A percentile compares a stretch with the other conserved stretches of the same genome.
phyloP scores from a whole-genome alignment of 176 grass and related monocot species.

The Stipa capillata region DNA sequence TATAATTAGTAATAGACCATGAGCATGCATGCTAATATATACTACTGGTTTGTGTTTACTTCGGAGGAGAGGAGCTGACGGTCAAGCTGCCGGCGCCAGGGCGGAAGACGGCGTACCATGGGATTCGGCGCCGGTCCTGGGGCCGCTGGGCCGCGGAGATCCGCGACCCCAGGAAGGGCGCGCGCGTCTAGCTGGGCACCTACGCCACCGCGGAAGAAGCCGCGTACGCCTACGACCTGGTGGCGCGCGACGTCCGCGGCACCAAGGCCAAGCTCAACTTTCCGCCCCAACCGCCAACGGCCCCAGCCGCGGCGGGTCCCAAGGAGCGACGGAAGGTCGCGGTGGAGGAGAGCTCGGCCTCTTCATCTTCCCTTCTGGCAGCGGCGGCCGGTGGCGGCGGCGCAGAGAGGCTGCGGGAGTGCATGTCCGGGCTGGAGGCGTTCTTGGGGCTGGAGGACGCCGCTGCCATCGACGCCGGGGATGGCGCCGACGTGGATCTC shows the following conservation, averaged over 20 bases:
- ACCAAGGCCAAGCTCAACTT: slow-evolving; percentile 78
- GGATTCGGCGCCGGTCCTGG: slow-evolving; percentile 66
- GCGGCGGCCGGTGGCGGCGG: not conserved
- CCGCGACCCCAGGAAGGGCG: slow-evolving; percentile 74
- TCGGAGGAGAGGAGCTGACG: not conserved
- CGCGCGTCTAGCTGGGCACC: slow-evolving; percentile 81
- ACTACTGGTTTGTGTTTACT: not conserved
- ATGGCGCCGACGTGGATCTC: not conserved
- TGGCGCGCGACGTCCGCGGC: slow-evolving; percentile 60
- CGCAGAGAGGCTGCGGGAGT: not conserved
- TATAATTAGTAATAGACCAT: not conserved
- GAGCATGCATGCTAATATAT: too few species aligned
- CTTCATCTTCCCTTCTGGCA: not conserved
- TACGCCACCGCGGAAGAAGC: slow-evolving; percentile 72
- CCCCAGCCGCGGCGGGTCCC: not conserved
- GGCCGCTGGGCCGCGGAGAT: slow-evolving; percentile 92
- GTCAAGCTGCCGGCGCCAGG: slow-evolving; percentile 21
- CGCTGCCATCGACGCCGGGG: too few species aligned
- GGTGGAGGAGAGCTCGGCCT: slow-evolving; percentile 21
- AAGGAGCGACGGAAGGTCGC: not conserved
- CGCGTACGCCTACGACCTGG: slow-evolving; percentile 65
- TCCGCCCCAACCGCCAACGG: not conserved
- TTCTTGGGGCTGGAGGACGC: slow-evolving; percentile 25
- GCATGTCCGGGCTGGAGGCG: slow-evolving; percentile 44
- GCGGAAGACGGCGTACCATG: slow-evolving; percentile 56